Base-by-base conservation (phyloP, 2,329 filamentous ascomycete species). In the Shiraia bambusicola region DNA sequence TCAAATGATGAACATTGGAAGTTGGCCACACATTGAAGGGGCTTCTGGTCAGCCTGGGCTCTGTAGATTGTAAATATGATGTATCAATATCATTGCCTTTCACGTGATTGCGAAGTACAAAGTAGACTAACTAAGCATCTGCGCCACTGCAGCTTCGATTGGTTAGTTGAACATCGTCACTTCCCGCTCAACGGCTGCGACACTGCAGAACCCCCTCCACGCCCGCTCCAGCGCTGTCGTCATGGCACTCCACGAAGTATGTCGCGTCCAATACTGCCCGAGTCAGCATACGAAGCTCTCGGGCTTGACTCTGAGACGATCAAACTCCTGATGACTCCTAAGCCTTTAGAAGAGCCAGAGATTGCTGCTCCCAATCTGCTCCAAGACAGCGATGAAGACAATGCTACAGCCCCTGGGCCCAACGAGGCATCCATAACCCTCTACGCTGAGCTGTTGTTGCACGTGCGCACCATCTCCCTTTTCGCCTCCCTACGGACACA, bases 381-480 rank as follows among this genome's bases (percentile, higher is more conserved):
- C 15, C 58, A 66, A 40, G n/a, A n/a, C n/a, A 54, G 52, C 40
- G 52, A 50, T 16, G 53, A 52, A 30, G 49, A 57, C 37, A 50
- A 50, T 26, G 47, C 45, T 8, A 24, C 40, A 50, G 17, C 54
- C 52, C n/a, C 56, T 65, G 28, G 49, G 14, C 52, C 54, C 19
- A 63, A 65, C 49, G 56, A 66, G 36, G 54, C 59, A 12, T 54
- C 52, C 27, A 69, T 69, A 32, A 56, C 54, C 12, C 68, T 84
- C 11, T 82, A 84, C 50, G 78, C 80, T 16, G 81, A 84, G 61
- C 72, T 81, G 12, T 68, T 84, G 27, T 72, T 79, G 26, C 77
- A 84, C 49, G 81, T 84, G 47, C 76, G 78, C 29, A 80, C 81
- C 45, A 69, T 82, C 29, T 79, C 78, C 2, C 69, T 84, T 12